Evolutionary conservation across 176 grass and related monocot genomes (phyloP), one percentile per base, ranked within the genome.

Genomic region (Puccinellia tenuiflora): DNA sequence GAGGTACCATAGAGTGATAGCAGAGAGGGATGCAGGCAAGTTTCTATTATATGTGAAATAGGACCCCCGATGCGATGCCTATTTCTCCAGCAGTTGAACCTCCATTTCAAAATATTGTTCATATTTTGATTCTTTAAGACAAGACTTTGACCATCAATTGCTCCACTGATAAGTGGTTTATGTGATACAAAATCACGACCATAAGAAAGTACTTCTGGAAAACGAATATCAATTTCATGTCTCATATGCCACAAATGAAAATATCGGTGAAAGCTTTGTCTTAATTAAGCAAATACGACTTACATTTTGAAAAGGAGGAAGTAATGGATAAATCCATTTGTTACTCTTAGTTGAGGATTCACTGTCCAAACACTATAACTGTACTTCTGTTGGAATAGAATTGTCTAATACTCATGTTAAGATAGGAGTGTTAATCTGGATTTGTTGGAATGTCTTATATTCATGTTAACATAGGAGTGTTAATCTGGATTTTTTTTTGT

Each of bases 1-100:
- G 83, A 65, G 89, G 51, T 98, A 96, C 83, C 93, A 98, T 78
- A 87, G 80, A 89, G 93, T 90, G 20, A 76, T 93, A 42, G 87
- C 91, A 83, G 93, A 98, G 79, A 96, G 91, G 83, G 96, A 98
- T 81, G 93, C 96, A 79, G 96, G 96, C 86, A 77, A 85, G 87
- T 84, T 80, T 83, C 73, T 76, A 16, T 59, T 47, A 45, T 75
- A 29, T 79, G 48, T 69, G 42, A 79, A 68, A 68, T 74, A 39
- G 73, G 9, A 31, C 9, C 8, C 46, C 43, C n/a, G n/a, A n/a
- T n/a, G n/a, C n/a, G 14, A 0, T 47, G 26, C 46, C 7, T 64
- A 43, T 30, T 42, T 88, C 38, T 26, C 56, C 15, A 52, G 28
- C 24, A 48, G 15, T 61, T 85, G 20, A 84, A 70, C 26, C 20